Percentiles rank a stretch among this genome's conserved stretches.
Conservation (phyloP, 164 flowering plant genomes). For the Paratinospora sagittata region DNA sequence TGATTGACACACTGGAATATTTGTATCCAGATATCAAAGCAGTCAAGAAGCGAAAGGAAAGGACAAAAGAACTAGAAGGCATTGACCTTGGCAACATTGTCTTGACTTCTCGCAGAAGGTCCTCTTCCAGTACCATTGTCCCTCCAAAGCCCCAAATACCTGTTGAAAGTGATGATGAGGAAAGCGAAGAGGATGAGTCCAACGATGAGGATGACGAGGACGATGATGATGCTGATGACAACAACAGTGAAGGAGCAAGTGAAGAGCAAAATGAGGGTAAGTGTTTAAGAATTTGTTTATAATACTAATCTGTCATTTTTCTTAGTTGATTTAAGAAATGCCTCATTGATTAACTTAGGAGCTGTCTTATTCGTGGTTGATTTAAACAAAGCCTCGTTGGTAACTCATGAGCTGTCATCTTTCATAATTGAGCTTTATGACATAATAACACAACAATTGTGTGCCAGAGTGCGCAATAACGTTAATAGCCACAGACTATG, state of each 20-base stretch:
- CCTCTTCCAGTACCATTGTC: constrained; percentile 46
- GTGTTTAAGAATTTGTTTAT: background rate
- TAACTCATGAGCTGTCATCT: too few relatives aligned
- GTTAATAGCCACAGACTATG: too few relatives aligned
- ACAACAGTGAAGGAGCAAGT: constrained; percentile 27
- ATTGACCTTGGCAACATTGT: constrained; percentile 89
- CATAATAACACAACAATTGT: too few relatives aligned
- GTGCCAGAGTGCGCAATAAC: constrained; percentile 9
- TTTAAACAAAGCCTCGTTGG: background rate
- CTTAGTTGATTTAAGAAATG: too few relatives aligned
- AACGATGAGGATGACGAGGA: constrained; percentile 42
- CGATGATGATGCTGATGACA: constrained; percentile 30
- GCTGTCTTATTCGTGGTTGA: background rate
- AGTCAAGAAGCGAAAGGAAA: constrained; percentile 68
- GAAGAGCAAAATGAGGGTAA: constrained; percentile 45
- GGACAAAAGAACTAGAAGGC: constrained; percentile 93
- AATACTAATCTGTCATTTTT: background rate
- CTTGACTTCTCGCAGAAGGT: constrained; percentile 66
- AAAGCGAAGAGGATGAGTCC: constrained; percentile 25
- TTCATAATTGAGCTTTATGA: too few relatives aligned
- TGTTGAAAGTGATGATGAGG: constrained; percentile 41
- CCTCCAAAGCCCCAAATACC: constrained; percentile 56
- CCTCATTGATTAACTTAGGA: background rate
- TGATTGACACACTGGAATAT: background rate
- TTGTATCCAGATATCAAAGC: constrained; percentile 64